phyloP scores from a whole-genome alignment of 2,329 filamentous ascomycete genomes.

The Tolypocladium tundrense region DNA sequence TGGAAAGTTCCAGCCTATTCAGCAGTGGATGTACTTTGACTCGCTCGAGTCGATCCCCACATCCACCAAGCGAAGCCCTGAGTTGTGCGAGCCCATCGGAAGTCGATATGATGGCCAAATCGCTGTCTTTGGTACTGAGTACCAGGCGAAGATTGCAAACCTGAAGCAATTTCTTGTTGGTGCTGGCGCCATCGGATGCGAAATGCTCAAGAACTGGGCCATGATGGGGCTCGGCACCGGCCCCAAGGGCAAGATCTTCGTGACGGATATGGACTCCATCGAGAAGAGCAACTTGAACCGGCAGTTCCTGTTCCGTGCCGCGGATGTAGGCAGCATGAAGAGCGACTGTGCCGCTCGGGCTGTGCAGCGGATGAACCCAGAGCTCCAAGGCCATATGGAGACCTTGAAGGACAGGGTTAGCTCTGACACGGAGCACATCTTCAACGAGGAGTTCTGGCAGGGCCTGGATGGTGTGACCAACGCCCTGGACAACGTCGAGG shows the following conservation, averaged over 20 bases:
- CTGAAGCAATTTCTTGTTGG: conserved; percentile 90
- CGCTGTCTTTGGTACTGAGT: conserved; percentile 87
- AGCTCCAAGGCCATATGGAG: conserved; percentile 75
- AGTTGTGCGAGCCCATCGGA: conserved; percentile 75
- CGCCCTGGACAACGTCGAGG: conserved; percentile 94
- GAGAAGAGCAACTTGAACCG: conserved; percentile 98
- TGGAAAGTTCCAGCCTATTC: conserved; percentile 92
- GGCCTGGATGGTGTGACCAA: conserved; percentile 87
- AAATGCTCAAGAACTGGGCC: conserved; percentile 99
- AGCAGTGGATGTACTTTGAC: conserved; percentile 96
- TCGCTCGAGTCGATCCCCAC: conserved; percentile 89
- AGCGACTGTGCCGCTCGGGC: conserved; percentile 85
- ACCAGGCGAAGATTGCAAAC: conserved; percentile 87
- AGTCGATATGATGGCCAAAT: conserved; percentile 95
- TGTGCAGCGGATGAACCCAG: conserved; percentile 93
- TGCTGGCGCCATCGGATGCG: conserved; percentile 92
- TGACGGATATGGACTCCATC: conserved; percentile 97
- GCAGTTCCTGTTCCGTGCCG: conserved; percentile 88
- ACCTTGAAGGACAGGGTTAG: conserved; percentile 85
- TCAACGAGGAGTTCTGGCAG: conserved; percentile 90
- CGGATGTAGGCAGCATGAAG: conserved; percentile 93
- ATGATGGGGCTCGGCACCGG: conserved; percentile 94
- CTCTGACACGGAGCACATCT: conserved; percentile 83
- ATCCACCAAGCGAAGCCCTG: conserved; percentile 64
- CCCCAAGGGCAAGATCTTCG: conserved; percentile 75